Conservation (phyloP, 1,284 basidiomycete species). For the Athelia psychrophila region DNA sequence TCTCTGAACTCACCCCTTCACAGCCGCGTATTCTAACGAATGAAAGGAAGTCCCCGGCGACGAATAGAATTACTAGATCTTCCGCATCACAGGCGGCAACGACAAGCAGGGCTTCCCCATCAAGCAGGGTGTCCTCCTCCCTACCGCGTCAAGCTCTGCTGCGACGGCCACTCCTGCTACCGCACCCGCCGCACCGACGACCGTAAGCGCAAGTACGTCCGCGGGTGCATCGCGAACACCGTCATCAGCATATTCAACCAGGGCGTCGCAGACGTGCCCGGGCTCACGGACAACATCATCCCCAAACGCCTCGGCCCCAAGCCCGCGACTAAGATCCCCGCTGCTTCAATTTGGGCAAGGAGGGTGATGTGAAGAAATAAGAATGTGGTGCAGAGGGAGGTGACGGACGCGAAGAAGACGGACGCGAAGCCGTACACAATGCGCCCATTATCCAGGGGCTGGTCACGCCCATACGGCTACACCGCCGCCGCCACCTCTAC, state of each 20-base stretch:
- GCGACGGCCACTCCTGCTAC: slow-evolving; percentile 98
- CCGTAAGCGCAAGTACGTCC: slow-evolving; percentile 98
- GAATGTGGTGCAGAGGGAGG: slow-evolving; percentile 91
- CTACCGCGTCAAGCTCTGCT: slow-evolving; percentile 92
- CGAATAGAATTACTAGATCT: slow-evolving; percentile 97
- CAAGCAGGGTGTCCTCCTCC: slow-evolving; percentile 98
- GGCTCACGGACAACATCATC: slow-evolving; percentile 89
- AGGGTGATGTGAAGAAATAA: slow-evolving; percentile 98
- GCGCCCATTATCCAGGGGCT: slow-evolving; percentile 90
- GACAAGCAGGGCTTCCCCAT: slow-evolving; percentile 98
- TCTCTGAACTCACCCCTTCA: too few species aligned
- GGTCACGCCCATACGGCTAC: slow-evolving; percentile 92
- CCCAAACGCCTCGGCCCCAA: slow-evolving; percentile 97
- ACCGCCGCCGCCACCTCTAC: slow-evolving; percentile 93
- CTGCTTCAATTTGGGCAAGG: slow-evolving; percentile 99
- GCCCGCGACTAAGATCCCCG: slow-evolving; percentile 93
- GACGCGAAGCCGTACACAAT: slow-evolving; percentile 95
- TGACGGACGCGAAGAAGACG: slow-evolving; percentile 87
- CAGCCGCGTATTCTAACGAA: slow-evolving; percentile 94
- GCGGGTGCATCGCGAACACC: slow-evolving; percentile 95
- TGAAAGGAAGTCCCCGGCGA: slow-evolving; percentile 97
- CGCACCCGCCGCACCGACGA: slow-evolving; percentile 91
- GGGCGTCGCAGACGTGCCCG: slow-evolving; percentile 90
- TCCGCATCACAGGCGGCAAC: slow-evolving; percentile 96
- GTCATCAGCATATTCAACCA: slow-evolving; percentile 99